A percentile compares a stretch with the other conserved stretches of the same genome.
These are phyloP conservation scores for Theileria equi DNA, from an alignment of 169 alveolate genomes.

Conservation along the genomic window DNA sequence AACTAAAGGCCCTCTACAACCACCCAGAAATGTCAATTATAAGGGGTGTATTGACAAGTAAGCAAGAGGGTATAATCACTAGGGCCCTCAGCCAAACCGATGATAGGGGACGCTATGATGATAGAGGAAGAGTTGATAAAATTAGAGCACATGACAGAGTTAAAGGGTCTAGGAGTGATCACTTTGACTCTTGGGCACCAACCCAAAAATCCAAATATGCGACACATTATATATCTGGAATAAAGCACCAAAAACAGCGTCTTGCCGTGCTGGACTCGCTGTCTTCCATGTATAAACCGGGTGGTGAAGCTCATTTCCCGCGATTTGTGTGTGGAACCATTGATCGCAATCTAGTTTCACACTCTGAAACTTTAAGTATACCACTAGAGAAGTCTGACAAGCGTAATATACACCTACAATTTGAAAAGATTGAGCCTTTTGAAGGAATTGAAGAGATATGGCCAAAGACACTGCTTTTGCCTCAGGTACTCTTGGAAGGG, in stretches of 20 bases:
- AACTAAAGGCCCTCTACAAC: conserved; percentile 31
- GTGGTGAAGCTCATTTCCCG: conserved; percentile 68
- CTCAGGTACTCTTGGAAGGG: conserved; percentile 25
- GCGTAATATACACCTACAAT: conserved; percentile 52
- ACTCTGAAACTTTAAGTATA: conserved; percentile 39
- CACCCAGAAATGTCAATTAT: conserved; percentile 61
- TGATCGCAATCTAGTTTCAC: conserved; percentile 29
- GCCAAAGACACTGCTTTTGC: conserved; percentile 30
- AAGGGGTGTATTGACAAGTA: conserved; percentile 11
- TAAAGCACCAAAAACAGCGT: conserved; percentile 15
- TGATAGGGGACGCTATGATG: background rate
- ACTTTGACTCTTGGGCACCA: background rate
- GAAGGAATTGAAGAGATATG: conserved; percentile 9
- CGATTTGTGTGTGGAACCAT: conserved; percentile 58
- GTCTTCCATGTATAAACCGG: conserved; percentile 26
- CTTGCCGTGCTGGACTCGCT: conserved; percentile 34
- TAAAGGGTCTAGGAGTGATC: background rate
- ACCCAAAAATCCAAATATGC: background rate
- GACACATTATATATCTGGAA: background rate
- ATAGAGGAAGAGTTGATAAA: background rate
- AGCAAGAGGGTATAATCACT: conserved; percentile 32
- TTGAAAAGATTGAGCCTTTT: conserved; percentile 12
- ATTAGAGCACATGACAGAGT: background rate
- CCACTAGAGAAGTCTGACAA: conserved; percentile 60
- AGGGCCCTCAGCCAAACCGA: conserved; percentile 29